phyloP scores from a whole-genome alignment of 108 stramenopile species.

The Cyclotella sp. region DNA sequence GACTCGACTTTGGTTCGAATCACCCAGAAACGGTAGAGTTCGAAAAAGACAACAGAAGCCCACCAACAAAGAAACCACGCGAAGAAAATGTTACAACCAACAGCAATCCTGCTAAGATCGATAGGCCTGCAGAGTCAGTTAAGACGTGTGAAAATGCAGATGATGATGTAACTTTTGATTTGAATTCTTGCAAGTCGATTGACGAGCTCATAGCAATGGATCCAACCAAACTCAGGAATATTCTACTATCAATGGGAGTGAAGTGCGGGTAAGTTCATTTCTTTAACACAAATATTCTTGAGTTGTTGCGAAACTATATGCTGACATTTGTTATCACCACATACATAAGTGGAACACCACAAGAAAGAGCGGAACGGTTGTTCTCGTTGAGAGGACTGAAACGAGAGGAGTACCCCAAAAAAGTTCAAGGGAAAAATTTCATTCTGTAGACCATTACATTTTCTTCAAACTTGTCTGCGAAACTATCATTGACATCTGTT shows the following conservation, averaged over 20 bases:
- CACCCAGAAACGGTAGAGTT: not conserved
- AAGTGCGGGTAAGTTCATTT: conserved; percentile 83
- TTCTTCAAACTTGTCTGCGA: not conserved
- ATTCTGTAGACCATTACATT: not conserved
- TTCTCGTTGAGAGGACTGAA: conserved; percentile 89
- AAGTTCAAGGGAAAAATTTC: conserved; percentile 76
- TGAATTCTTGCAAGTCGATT: conserved; percentile 57
- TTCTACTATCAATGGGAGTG: conserved; percentile 80
- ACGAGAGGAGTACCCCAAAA: conserved; percentile 71
- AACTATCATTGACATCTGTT: not conserved
- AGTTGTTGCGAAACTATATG: conserved; percentile 2
- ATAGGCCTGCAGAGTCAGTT: not conserved
- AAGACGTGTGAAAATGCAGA: not conserved
- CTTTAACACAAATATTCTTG: not conserved
- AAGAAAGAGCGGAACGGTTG: conserved; percentile 88
- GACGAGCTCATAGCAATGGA: conserved; percentile 76
- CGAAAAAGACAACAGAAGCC: conserved; percentile 15
- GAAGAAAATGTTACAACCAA: conserved; percentile 12
- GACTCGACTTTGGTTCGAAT: not conserved
- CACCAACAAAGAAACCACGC: conserved; percentile 27
- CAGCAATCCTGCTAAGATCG: not conserved
- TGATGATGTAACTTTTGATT: conserved; percentile 52
- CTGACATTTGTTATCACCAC: not conserved
- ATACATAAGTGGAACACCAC: conserved; percentile 58
- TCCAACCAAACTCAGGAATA: conserved; percentile 87